Evolutionary conservation across 768 basidiomycete species (phyloP).

Genomic region (Russula foetens): DNA sequence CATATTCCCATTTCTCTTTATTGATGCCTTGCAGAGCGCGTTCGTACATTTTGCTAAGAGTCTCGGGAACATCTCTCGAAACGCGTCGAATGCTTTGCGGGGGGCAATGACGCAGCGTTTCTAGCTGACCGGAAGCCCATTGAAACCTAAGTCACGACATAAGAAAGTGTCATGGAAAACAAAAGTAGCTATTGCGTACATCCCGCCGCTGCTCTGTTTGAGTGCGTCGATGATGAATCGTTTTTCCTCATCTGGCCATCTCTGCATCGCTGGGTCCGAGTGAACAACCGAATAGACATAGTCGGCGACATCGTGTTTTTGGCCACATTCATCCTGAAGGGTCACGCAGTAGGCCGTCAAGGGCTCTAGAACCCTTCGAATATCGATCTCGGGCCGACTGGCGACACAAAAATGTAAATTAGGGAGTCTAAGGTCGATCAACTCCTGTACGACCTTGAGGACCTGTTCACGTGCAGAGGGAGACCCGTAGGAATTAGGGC

Average conservation of each 20-base stretch:
- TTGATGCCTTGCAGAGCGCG: too few relatives aligned
- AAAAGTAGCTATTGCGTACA: neutral
- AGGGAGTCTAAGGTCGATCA: too few relatives aligned
- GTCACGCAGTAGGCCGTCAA: neutral
- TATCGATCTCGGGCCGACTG: too few relatives aligned
- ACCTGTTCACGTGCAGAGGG: too few relatives aligned
- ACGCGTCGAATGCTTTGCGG: neutral
- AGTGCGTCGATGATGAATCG: neutral
- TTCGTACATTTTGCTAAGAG: neutral
- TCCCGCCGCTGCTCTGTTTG: neutral
- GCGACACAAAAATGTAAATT: too few relatives aligned
- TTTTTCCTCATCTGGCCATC: neutral
- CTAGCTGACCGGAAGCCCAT: neutral
- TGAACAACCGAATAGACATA: neutral
- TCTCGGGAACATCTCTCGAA: neutral
- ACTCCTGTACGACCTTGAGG: too few relatives aligned
- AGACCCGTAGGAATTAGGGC: too few relatives aligned
- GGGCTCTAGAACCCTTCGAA: neutral
- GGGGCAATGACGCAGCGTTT: too few relatives aligned
- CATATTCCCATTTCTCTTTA: too few relatives aligned
- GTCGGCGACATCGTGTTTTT: neutral
- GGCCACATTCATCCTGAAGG: neutral
- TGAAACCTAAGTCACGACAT: neutral
- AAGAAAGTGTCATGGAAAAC: neutral
- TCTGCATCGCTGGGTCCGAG: neutral